Evolutionary conservation across 2,329 filamentous ascomycete species (phyloP), one percentile per base, ranked within the genome.

Genomic region (Fusarium globosum): DNA sequence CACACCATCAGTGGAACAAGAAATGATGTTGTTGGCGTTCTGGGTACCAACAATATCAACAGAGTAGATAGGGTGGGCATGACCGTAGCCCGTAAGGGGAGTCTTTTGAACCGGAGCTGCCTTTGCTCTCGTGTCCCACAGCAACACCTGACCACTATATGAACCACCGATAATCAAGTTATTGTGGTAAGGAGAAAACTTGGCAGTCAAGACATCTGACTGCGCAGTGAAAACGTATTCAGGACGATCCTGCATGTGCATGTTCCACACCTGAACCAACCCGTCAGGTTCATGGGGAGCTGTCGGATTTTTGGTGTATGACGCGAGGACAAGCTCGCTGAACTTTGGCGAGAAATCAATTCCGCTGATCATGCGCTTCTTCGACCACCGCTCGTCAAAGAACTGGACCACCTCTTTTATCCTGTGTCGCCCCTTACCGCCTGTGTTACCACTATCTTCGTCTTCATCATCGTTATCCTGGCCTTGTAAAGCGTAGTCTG

Each of bases 1-100:
- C 15, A 97, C 94, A 61, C 96, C 96, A 80, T 99, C 96, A 2
- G 96, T 99, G 3, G 95, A 98, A 81, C 94, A 96, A 39, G 95
- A 98, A 77, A 99, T 93, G 80, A 99, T 97, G 82, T 98, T 99
- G 85, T 98, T 97, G 67, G 96, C 96, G 81, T 99, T 99, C 80
- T 98, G 96, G 2, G 97, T 99, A 73, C 96, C 96, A 56, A 99
- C 94, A 62, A 99, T 97, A 71, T 96, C 94, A 65, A 99, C 91
- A 43, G 93, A 95, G 85, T 99, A 99, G 72, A 99, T 93, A 1
- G 96, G 96, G 80, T 99, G 96, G 13, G 96, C 97, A 82, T 99
- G 96, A 20, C 96, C 95, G 20, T 94, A 95, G 56, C 96, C 96
- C 11, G 96, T 98, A 43, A 99, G 87, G 2, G 96, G 96, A 4